Evolutionary conservation across 495 filamentous ascomycete genomes (phyloP).

Genomic region (Lophium mytilinum): DNA sequence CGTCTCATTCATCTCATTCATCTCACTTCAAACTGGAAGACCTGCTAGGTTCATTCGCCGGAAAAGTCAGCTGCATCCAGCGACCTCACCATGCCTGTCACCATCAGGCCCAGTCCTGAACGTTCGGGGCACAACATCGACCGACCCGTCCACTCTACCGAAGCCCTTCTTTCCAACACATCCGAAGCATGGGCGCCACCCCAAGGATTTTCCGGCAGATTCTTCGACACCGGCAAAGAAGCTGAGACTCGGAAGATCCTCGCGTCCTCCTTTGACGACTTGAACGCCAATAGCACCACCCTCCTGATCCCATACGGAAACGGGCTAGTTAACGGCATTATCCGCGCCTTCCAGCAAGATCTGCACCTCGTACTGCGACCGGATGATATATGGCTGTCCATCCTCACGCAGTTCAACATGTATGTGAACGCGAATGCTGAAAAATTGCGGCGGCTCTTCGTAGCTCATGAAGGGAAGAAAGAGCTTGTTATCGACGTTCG

Average conservation of each 20-base stretch:
- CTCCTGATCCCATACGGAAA: neutral
- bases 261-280: neutral
- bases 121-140: neutral
- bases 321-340: slow-evolving; percentile 29
- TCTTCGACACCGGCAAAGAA: neutral
- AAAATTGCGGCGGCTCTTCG: slow-evolving; percentile 31
- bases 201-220: neutral
- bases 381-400: slow-evolving; percentile 38
- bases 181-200: neutral
- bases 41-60: no score
- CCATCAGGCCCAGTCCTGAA: slow-evolving; percentile 4
- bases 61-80: no score
- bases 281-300: neutral
- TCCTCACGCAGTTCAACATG: slow-evolving; percentile 28
- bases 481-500: slow-evolving; percentile 8
- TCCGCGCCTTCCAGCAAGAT: slow-evolving; percentile 29
- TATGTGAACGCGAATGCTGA: slow-evolving; percentile 35
- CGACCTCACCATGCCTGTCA: slow-evolving; percentile 10
- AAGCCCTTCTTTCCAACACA: neutral
- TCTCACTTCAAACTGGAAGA: no score
- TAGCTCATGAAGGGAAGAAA: slow-evolving; percentile 33
- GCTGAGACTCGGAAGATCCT: neutral
- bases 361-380: slow-evolving; percentile 34
- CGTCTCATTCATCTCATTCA: no score
- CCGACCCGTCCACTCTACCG: neutral